Evolutionary conservation across 2,329 filamentous ascomycete species (phyloP).

Genomic region (Alternaria postmessia): DNA sequence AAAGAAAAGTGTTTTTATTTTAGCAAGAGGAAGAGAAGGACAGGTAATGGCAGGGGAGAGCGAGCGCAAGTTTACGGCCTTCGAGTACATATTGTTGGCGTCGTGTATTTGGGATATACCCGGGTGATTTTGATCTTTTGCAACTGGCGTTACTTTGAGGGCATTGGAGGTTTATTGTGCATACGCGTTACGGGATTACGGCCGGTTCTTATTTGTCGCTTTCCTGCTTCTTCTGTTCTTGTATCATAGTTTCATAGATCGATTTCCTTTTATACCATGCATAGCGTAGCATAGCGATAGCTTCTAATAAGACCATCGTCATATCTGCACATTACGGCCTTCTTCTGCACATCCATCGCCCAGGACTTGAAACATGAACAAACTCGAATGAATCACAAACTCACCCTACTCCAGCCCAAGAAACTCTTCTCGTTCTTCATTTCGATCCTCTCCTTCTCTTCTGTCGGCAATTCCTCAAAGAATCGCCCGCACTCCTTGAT

Average conservation of each 20-base stretch:
- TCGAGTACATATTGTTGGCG: slow-evolving; percentile 17
- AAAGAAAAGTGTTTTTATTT: slow-evolving; percentile 1
- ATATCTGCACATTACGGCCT: background rate
- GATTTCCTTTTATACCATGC: background rate
- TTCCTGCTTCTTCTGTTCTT: background rate
- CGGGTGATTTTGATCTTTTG: slow-evolving; percentile 6
- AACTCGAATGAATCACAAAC: slow-evolving; percentile 27
- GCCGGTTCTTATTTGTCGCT: background rate
- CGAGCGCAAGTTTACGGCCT: slow-evolving; percentile 6
- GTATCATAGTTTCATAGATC: slow-evolving; percentile 10
- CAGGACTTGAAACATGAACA: background rate
- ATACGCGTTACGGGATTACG: slow-evolving; percentile 9
- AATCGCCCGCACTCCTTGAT: slow-evolving; percentile 74
- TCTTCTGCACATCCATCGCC: background rate
- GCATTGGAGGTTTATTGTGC: slow-evolving; percentile 4
- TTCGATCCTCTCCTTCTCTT: slow-evolving; percentile 73
- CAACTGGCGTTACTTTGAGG: background rate
- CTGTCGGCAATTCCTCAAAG: slow-evolving; percentile 73
- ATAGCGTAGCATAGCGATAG: slow-evolving; percentile 15
- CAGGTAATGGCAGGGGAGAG: slow-evolving; percentile 19
- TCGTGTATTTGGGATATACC: slow-evolving; percentile 19
- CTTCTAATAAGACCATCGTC: slow-evolving; percentile 8
- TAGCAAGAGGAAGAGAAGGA: background rate
- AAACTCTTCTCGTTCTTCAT: slow-evolving; percentile 61
- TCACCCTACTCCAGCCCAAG: slow-evolving; percentile 57